Evolutionary conservation across 2,329 filamentous ascomycete genomes (phyloP).

Genomic region (Periconia sp.): DNA sequence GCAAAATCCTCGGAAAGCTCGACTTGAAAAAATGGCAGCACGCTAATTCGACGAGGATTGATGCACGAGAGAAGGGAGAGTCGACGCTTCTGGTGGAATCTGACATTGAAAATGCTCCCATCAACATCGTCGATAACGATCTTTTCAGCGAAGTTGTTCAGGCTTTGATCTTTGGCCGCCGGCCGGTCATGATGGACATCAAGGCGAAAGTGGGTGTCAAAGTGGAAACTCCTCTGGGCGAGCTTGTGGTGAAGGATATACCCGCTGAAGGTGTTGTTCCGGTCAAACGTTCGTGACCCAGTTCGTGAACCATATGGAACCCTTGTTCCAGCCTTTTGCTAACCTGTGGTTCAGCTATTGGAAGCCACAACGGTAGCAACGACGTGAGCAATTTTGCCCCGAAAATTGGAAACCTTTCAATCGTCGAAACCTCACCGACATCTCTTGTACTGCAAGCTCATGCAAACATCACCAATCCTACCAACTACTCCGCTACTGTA

Average conservation of each 20-base stretch:
- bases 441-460: slow-evolving; percentile 71
- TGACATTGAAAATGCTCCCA: slow-evolving; percentile 73
- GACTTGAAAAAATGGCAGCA: slow-evolving; percentile 80
- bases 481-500: slow-evolving; percentile 78
- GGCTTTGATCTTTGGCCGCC: slow-evolving; percentile 72
- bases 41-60: slow-evolving; percentile 75
- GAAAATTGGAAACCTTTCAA: slow-evolving; percentile 68
- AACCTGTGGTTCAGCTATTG: slow-evolving; percentile 40
- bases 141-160: slow-evolving; percentile 82
- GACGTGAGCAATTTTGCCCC: slow-evolving; percentile 57
- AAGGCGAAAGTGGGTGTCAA: slow-evolving; percentile 81
- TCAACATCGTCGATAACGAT: slow-evolving; percentile 78
- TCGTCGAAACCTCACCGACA: slow-evolving; percentile 71
- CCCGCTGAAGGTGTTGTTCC: slow-evolving; percentile 82
- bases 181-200: slow-evolving; percentile 71
- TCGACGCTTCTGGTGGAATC: slow-evolving; percentile 74
- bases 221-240: slow-evolving; percentile 78
- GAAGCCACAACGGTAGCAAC: slow-evolving; percentile 45
- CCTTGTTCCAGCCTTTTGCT: slow-evolving; percentile 23
- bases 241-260: slow-evolving; percentile 78
- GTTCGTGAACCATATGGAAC: slow-evolving; percentile 42
- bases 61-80: slow-evolving; percentile 58
- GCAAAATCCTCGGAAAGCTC: slow-evolving; percentile 76
- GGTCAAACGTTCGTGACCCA: slow-evolving; percentile 85
- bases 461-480: slow-evolving; percentile 88